Percentiles rank a stretch among this genome's conserved stretches.
phyloP scores from a whole-genome alignment of 108 stramenopile species.

The Cyclotella kingstonii region DNA sequence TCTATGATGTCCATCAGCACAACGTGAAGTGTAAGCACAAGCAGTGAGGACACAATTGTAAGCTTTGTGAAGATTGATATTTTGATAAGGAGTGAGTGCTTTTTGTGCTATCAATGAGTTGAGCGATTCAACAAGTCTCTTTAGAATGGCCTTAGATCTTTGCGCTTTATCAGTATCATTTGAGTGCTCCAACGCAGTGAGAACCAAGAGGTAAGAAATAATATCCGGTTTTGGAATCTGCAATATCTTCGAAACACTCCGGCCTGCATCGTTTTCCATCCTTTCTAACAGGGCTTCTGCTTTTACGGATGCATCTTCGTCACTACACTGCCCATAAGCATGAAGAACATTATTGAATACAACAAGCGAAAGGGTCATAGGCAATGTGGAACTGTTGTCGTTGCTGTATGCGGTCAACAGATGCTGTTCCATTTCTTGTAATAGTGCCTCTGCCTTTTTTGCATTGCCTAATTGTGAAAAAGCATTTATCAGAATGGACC shows the following conservation, averaged over 20 bases:
- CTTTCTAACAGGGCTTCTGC: conserved; percentile 32
- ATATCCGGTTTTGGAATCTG: conserved; percentile 16
- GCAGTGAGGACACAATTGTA: conserved; percentile 31
- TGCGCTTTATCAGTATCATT: conserved; percentile 29
- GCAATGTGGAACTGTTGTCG: background rate
- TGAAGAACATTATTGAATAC: conserved; percentile 41
- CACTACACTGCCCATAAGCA: conserved; percentile 29
- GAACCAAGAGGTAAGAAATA: conserved; percentile 30
- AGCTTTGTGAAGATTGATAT: conserved; percentile 11
- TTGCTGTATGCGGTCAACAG: background rate
- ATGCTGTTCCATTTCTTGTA: conserved; percentile 28
- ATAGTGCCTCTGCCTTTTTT: conserved; percentile 27
- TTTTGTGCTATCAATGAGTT: background rate
- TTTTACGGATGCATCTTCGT: conserved; percentile 19
- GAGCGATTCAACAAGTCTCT: conserved; percentile 4
- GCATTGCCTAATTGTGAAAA: conserved; percentile 44
- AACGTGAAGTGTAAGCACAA: conserved; percentile 24
- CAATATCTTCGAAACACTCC: background rate
- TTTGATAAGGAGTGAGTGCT: background rate
- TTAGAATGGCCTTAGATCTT: conserved; percentile 21
- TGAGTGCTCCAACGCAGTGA: conserved; percentile 35
- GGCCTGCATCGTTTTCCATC: conserved; percentile 14
- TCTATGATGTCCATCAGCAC: conserved; percentile 24
- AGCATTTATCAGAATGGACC: conserved; percentile 53
- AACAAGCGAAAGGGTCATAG: conserved; percentile 8